phyloP scores from a whole-genome alignment of 345 rosid species.

The Carallia brachiata region DNA sequence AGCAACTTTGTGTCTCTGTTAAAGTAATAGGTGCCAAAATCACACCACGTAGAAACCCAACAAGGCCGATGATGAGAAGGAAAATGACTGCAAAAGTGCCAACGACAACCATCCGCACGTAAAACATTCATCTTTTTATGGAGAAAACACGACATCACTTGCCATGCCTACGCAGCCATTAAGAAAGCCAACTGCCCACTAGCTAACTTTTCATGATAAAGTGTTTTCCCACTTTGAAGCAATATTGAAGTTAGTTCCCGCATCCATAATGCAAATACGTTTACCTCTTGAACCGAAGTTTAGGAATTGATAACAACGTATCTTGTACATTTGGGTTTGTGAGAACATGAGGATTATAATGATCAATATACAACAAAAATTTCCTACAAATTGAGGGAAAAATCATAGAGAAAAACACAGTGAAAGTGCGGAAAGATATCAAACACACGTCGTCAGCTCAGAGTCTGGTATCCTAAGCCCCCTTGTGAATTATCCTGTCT shows the following conservation, averaged over 20 bases:
- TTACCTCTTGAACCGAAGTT: constrained; percentile 4
- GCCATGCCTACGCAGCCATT: background rate
- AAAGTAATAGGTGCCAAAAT: too few relatives aligned
- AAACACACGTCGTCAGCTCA: constrained; percentile 48
- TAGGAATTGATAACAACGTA: constrained; percentile 9
- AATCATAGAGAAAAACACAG: background rate
- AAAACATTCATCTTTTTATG: background rate
- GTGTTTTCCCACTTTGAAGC: background rate
- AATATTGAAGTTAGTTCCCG: constrained; percentile 3
- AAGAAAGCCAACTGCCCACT: background rate
- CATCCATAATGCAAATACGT: constrained; percentile 1
- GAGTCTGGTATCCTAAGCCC: constrained; percentile 80
- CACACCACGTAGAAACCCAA: too few relatives aligned
- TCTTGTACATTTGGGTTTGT: constrained; percentile 14
- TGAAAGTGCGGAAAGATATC: constrained; percentile 7
- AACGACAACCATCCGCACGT: background rate
- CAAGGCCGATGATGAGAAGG: background rate
- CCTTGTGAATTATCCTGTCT: constrained; percentile 65
- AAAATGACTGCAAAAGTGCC: constrained; percentile 4
- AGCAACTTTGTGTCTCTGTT: too few relatives aligned
- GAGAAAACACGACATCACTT: background rate
- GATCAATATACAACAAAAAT: background rate
- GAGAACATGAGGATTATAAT: constrained; percentile 8
- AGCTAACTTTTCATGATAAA: too few relatives aligned
- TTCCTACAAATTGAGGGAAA: background rate